Conservation (phyloP, 192 early-diverging fungal genomes). For the Umbelopsis ramanniana region DNA sequence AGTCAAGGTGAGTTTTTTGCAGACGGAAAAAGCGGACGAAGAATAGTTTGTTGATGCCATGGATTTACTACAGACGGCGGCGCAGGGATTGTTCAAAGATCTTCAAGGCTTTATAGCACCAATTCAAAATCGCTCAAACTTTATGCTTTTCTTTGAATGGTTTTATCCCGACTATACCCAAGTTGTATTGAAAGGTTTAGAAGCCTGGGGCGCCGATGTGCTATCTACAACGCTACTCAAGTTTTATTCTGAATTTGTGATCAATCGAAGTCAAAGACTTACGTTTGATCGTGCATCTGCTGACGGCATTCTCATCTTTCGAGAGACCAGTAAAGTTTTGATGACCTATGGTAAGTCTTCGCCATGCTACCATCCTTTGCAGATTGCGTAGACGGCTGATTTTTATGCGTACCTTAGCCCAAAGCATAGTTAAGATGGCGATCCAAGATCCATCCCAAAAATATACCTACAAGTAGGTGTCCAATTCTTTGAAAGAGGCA, state of each 20-base stretch:
- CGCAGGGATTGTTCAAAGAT: slow-evolving; percentile 73
- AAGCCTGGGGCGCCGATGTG: slow-evolving; percentile 65
- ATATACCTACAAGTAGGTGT: slow-evolving; percentile 30
- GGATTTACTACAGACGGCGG: slow-evolving; percentile 43
- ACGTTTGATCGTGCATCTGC: slow-evolving; percentile 84
- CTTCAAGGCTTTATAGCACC: slow-evolving; percentile 77
- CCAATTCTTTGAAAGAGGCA: not conserved
- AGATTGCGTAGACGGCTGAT: not conserved
- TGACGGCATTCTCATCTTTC: slow-evolving; percentile 89
- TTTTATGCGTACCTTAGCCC: not conserved
- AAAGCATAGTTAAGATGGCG: not conserved
- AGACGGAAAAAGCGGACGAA: not conserved
- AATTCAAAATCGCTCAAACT: slow-evolving; percentile 62
- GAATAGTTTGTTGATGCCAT: not conserved
- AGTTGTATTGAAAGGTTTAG: slow-evolving; percentile 67
- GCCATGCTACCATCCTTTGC: not conserved
- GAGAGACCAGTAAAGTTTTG: slow-evolving; percentile 76
- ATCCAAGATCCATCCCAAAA: slow-evolving; percentile 21
- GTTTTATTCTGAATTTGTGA: slow-evolving; percentile 81
- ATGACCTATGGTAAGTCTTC: slow-evolving; percentile 57
- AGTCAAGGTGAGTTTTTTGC: slow-evolving; percentile 41
- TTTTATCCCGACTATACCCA: slow-evolving; percentile 73
- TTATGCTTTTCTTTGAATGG: slow-evolving; percentile 84
- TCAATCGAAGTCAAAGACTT: slow-evolving; percentile 79
- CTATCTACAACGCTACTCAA: slow-evolving; percentile 76